These are phyloP conservation scores for Penicillium sclerotiorum DNA, from an alignment of 2,329 filamentous ascomycete genomes.

Conservation along the genomic window DNA sequence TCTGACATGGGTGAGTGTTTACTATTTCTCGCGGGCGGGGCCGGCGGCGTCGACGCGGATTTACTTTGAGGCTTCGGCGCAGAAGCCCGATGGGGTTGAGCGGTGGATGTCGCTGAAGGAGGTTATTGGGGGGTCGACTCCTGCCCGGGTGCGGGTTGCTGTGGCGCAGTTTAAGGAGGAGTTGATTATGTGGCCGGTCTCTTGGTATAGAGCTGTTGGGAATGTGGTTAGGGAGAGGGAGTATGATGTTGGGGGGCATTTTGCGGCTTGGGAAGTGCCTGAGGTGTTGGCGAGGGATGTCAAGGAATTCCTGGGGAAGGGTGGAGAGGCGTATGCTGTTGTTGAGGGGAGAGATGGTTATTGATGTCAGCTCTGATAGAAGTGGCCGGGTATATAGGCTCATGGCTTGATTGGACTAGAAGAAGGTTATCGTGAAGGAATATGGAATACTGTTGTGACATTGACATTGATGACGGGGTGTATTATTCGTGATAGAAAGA, in stretches of 20 bases:
- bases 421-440: neutral
- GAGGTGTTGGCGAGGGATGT: constrained; percentile 51
- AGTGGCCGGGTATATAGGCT: no score
- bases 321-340: constrained; percentile 39
- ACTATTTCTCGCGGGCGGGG: constrained; percentile 70
- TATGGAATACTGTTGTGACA: constrained; percentile 18
- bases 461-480: constrained; percentile 21
- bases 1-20: constrained; percentile 73
- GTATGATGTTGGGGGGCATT: constrained; percentile 54
- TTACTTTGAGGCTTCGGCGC: constrained; percentile 67
- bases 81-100: constrained; percentile 8
- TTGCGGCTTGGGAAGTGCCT: constrained; percentile 56
- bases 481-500: constrained; percentile 31
- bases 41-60: constrained; percentile 69
- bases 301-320: constrained; percentile 51
- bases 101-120: constrained; percentile 21
- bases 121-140: constrained; percentile 46
- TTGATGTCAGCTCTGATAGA: no score
- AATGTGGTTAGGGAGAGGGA: constrained; percentile 53
- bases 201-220: constrained; percentile 55
- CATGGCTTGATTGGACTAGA: no score
- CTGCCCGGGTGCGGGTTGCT: constrained; percentile 53
- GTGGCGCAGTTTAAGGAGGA: constrained; percentile 57
- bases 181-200: constrained; percentile 51
- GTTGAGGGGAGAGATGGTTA: constrained; percentile 42